Base-by-base conservation (phyloP, 805 yeast species). In the Ogataea nakhonphanomensis region DNA sequence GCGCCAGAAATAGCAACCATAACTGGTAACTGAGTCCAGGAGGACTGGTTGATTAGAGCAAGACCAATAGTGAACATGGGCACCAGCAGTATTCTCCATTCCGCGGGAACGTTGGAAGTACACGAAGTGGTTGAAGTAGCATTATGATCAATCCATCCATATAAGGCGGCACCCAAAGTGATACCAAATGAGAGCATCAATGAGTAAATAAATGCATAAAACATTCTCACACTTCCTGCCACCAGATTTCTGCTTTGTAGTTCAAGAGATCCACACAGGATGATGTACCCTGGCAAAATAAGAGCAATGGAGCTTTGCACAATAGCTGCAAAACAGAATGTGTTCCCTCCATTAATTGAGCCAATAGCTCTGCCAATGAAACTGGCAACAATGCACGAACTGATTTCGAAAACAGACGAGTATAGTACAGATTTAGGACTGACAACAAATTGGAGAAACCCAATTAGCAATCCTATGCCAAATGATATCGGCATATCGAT, bases 151-250 rank as follows among this genome's bases (percentile, higher is more conserved):
- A 88, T 84, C 97, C 97, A 91, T 4, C 98, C 98, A 58, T 86
- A 91, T 29, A 91, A 67, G 0, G 95, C 95, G 5, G 96, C 86
- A 1, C 98, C 98, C 41, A 91, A 66, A 0, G 97, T 89, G 48
- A 91, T 86, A 31, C 98, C 98, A 64, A 91, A 91, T 7, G 96
- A 93, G 37, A 90, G 70, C 64, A 90, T 88, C 49, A 90, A 63
- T 3, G 97, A 89, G 58, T 91, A 91, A 33, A 91, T 88, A 51
- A 90, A 82, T 8, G 98, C 97, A 62, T 91, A 91, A 59, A 91
- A 90, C 97, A 91, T 91, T 59, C 98, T 71, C 37, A 91, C 97
- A 1, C 95, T 74, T 0, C 98, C 98, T 0, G 97, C 95, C 20
- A 91, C 96, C 34, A 91, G 58, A 53, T 87, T 91, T 57, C 91